Evolutionary conservation across 1,139 yeast genomes (phyloP).

Genomic region (Candida mesenterica): DNA sequence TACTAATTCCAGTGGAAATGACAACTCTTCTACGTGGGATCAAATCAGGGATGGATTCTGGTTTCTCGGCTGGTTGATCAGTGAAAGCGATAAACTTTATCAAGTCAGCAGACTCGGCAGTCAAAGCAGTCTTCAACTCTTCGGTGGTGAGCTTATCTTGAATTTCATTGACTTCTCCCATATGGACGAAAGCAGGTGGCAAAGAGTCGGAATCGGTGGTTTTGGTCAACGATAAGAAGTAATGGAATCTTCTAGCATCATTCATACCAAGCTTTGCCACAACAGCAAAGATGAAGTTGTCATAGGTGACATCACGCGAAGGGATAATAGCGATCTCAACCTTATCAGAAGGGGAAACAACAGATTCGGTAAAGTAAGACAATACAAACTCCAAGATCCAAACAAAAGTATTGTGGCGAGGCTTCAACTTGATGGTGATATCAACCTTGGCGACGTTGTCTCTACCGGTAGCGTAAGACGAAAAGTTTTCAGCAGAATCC

Average conservation of each 20-base stretch:
- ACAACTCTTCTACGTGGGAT: conserved; percentile 56
- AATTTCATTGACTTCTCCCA: conserved; percentile 86
- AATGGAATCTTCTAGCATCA: conserved; percentile 69
- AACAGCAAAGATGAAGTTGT: conserved; percentile 75
- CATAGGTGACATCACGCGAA: conserved; percentile 51
- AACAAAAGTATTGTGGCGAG: conserved; percentile 79
- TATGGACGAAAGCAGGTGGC: conserved; percentile 76
- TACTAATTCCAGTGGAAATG: conserved; percentile 50
- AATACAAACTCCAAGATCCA: conserved; percentile 56
- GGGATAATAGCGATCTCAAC: conserved; percentile 65
- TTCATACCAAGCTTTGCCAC: conserved; percentile 87
- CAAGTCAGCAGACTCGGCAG: conserved; percentile 51
- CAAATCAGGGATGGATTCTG: conserved; percentile 51
- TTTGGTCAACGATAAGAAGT: conserved; percentile 80
- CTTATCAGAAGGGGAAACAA: conserved; percentile 57
- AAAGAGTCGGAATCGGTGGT: conserved; percentile 69
- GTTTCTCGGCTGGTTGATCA: conserved; percentile 74
- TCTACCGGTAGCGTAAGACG: conserved; percentile 90
- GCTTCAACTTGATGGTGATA: conserved; percentile 61
- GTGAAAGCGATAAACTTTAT: conserved; percentile 74
- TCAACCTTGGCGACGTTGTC: conserved; percentile 64
- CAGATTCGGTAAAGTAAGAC: conserved; percentile 51
- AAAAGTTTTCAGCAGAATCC: conserved; percentile 69
- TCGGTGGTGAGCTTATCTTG: conserved; percentile 59
- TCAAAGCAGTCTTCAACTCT: conserved; percentile 49